These are phyloP conservation scores for Pseudocercospora fuligena DNA, from an alignment of 2,329 filamentous ascomycete genomes.

Conservation along the genomic window DNA sequence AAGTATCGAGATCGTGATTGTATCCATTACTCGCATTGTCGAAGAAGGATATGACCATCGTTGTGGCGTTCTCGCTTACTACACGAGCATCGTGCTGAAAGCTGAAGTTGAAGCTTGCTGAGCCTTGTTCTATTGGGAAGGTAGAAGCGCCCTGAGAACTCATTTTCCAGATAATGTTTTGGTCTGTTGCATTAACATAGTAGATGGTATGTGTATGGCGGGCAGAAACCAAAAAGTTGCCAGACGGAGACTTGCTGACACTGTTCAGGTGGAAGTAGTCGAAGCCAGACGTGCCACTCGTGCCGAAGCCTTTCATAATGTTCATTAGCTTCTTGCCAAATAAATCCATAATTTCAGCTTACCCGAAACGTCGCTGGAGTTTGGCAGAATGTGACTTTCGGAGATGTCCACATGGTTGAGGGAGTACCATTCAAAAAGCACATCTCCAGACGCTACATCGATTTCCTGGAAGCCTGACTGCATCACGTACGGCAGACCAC, in stretches of 20 bases:
- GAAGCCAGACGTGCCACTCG: not conserved
- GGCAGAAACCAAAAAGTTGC: constrained; percentile 54
- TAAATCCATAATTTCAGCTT: constrained; percentile 24
- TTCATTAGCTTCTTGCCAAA: not conserved
- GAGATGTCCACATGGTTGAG: constrained; percentile 43
- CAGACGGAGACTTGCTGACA: constrained; percentile 55
- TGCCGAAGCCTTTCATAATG: not conserved
- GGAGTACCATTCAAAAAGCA: constrained; percentile 43
- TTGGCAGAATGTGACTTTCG: constrained; percentile 35
- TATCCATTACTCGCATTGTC: constrained; percentile 34
- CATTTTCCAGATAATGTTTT: constrained; percentile 44
- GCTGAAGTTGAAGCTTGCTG: constrained; percentile 42
- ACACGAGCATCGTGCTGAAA: constrained; percentile 57
- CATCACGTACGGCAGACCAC: constrained; percentile 27
- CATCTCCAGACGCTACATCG: constrained; percentile 39
- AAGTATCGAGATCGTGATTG: constrained; percentile 17
- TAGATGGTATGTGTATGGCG: constrained; percentile 46
- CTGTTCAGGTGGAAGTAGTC: constrained; percentile 63
- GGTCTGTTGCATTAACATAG: constrained; percentile 40
- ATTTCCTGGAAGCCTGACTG: constrained; percentile 34
- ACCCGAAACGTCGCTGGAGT: constrained; percentile 46
- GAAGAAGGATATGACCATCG: constrained; percentile 18
- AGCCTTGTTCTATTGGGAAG: not conserved
- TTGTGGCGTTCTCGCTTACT: constrained; percentile 1
- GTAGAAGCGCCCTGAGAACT: constrained; percentile 23